phyloP scores from a whole-genome alignment of 352 stramenopile genomes.

The Pythium monospermum region DNA sequence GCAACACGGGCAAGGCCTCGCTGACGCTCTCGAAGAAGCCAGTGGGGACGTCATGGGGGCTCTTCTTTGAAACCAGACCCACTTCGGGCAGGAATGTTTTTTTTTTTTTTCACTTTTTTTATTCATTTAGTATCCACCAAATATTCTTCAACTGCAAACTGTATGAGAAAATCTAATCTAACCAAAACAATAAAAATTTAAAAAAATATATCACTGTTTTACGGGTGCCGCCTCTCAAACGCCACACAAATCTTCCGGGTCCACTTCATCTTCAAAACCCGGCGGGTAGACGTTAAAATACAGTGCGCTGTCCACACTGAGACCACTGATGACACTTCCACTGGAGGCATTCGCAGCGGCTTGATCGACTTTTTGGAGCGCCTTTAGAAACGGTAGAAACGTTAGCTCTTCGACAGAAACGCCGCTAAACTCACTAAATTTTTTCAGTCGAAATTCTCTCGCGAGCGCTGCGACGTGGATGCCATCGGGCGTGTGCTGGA shows the following conservation, averaged over 20 bases:
- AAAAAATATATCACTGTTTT: too few relatives aligned
- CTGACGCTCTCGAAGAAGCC: too few relatives aligned
- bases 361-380: conserved; percentile 12
- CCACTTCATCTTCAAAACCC: conserved; percentile 27
- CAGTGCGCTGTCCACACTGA: conserved; percentile 13
- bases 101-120: too few relatives aligned
- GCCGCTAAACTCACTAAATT: conserved; percentile 21
- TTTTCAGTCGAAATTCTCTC: conserved; percentile 11
- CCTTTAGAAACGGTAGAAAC: conserved; percentile 22
- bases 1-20: too few relatives aligned
- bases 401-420: conserved; percentile 8
- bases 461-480: conserved; percentile 10
- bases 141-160: too few relatives aligned
- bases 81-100: too few relatives aligned
- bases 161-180: too few relatives aligned
- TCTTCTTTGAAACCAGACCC: too few relatives aligned
- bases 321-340: conserved; percentile 8
- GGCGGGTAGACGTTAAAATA: conserved; percentile 34
- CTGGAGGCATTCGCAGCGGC: conserved; percentile 4
- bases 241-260: conserved; percentile 19
- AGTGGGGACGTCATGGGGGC: too few relatives aligned
- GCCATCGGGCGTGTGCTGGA: conserved; percentile 2
- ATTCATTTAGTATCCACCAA: too few relatives aligned
- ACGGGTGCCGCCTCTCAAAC: too few relatives aligned
- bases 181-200: too few relatives aligned